phyloP scores from a whole-genome alignment of 1,284 basidiomycete genomes.

The Ceratobasidium sp. region DNA sequence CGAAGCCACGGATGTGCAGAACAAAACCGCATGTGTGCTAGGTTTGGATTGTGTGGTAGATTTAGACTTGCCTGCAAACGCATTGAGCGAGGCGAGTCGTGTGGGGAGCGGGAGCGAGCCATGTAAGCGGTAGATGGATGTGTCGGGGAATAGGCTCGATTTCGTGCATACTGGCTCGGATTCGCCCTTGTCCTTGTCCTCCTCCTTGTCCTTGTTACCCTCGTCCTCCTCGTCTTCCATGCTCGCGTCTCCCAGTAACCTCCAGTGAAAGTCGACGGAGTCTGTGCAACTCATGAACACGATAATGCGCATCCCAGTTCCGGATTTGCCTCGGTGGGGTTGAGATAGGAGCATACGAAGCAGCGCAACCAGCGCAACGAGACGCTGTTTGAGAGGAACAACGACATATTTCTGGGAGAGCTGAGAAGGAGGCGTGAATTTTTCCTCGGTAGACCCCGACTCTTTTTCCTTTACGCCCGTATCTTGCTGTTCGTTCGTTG shows the following conservation, averaged over 20 bases:
- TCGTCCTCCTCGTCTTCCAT: conserved; percentile 63
- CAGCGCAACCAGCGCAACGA: conserved; percentile 89
- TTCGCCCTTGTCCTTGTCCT: conserved; percentile 43
- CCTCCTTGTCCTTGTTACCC: conserved; percentile 46
- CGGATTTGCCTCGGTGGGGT: conserved; percentile 58
- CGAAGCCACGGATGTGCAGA: conserved; percentile 97
- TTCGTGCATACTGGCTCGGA: conserved; percentile 56
- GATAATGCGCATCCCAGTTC: conserved; percentile 67
- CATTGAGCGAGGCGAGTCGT: conserved; percentile 81
- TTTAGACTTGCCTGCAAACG: conserved; percentile 65
- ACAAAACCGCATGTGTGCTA: conserved; percentile 68
- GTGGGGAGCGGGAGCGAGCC: conserved; percentile 86
- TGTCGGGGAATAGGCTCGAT: conserved; percentile 80
- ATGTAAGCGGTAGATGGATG: conserved; percentile 90
- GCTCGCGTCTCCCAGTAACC: conserved; percentile 75
- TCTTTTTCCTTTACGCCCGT: conserved; percentile 41
- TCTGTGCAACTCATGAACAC: conserved; percentile 98
- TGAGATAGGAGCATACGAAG: conserved; percentile 72
- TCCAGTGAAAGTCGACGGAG: conserved; percentile 97
- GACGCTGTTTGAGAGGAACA: conserved; percentile 90
- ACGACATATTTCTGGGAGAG: conserved; percentile 92
- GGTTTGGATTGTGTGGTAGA: conserved; percentile 44
- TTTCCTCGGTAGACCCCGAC: conserved; percentile 37
- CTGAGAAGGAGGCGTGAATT: conserved; percentile 94
- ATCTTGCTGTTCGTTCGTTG: conserved; percentile 59